These are phyloP conservation scores for Aristolochia contorta DNA, from an alignment of 164 flowering plant species.

Conservation along the genomic window DNA sequence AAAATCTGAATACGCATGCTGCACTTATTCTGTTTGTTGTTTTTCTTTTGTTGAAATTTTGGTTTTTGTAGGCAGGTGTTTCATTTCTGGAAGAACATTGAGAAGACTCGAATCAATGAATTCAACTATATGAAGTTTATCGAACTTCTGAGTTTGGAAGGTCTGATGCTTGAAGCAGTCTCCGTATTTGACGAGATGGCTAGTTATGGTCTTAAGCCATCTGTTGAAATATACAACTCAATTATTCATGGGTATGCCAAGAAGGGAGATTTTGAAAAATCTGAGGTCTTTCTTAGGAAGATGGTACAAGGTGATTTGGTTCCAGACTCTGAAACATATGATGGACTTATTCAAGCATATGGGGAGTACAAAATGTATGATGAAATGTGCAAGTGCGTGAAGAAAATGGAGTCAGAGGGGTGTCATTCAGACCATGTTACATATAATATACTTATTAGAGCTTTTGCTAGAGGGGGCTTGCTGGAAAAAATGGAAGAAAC, in stretches of 20 bases:
- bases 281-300: conserved; percentile 25
- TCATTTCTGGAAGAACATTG: conserved; percentile 37
- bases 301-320: conserved; percentile 27
- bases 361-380: conserved; percentile 44
- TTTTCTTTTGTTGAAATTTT: conserved; percentile 3
- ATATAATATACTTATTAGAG: conserved; percentile 45
- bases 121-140: conserved; percentile 35
- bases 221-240: conserved; percentile 30
- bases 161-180: conserved; percentile 33
- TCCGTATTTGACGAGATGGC: conserved; percentile 28
- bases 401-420: conserved; percentile 41
- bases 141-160: conserved; percentile 24
- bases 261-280: conserved; percentile 34
- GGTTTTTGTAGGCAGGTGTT: conserved; percentile 32
- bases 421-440: conserved; percentile 36
- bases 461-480: conserved; percentile 45
- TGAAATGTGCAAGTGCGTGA: conserved; percentile 42
- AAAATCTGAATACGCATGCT: too few species aligned
- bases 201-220: conserved; percentile 17
- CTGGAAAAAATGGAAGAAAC: conserved; percentile 45
- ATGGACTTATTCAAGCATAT: conserved; percentile 48
- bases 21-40: not conserved
- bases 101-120: conserved; percentile 33
- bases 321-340: conserved; percentile 26
- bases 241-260: conserved; percentile 39